phyloP scores from a whole-genome alignment of 1,139 yeast species.

The Candida frijolesensis region DNA sequence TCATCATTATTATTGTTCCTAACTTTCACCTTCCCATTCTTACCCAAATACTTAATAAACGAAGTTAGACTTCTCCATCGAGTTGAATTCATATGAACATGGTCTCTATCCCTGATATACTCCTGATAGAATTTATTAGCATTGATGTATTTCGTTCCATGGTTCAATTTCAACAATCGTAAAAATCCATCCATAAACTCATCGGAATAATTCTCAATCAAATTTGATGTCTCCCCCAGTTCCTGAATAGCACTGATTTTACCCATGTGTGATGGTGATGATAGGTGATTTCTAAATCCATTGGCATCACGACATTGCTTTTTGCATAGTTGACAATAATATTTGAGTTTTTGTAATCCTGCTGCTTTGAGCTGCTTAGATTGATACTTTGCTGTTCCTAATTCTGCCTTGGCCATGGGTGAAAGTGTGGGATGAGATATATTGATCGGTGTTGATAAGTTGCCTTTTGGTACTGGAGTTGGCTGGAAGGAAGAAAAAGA shows the following conservation, averaged over 20 bases:
- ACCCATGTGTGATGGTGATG: slow-evolving; percentile 73
- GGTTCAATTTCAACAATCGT: slow-evolving; percentile 60
- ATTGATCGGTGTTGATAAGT: neutral
- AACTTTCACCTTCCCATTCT: slow-evolving; percentile 59
- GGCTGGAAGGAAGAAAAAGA: no score
- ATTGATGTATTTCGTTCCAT: slow-evolving; percentile 79
- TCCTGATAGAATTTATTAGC: slow-evolving; percentile 92
- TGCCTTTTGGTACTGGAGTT: neutral
- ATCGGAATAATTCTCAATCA: slow-evolving; percentile 61
- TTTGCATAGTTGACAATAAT: slow-evolving; percentile 88
- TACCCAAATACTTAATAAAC: slow-evolving; percentile 67
- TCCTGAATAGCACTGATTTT: slow-evolving; percentile 47
- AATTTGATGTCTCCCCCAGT: slow-evolving; percentile 38
- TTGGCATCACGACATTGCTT: slow-evolving; percentile 96
- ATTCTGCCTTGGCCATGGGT: slow-evolving; percentile 51
- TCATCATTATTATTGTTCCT: slow-evolving; percentile 41
- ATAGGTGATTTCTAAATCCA: slow-evolving; percentile 87
- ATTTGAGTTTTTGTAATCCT: slow-evolving; percentile 83
- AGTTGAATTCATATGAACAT: slow-evolving; percentile 90
- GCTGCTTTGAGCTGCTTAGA: slow-evolving; percentile 78
- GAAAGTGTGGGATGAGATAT: neutral
- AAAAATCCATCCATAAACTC: slow-evolving; percentile 69
- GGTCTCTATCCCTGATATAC: slow-evolving; percentile 70
- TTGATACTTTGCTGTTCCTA: slow-evolving; percentile 80
- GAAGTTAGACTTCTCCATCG: slow-evolving; percentile 72